Conservation (phyloP, 768 basidiomycete genomes). For the Lentinula sp. region DNA sequence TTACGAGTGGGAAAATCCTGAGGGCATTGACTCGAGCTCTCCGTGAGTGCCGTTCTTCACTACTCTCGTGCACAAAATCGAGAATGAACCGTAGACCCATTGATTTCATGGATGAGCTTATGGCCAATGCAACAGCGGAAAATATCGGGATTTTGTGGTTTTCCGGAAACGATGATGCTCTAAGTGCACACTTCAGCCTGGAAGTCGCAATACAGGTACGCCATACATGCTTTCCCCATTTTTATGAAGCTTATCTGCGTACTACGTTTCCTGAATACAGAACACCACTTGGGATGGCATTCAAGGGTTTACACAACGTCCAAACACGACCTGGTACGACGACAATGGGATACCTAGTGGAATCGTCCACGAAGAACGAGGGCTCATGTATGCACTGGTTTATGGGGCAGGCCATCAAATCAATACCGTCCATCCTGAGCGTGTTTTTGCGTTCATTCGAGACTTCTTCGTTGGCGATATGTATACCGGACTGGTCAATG, state of each 20-base stretch:
- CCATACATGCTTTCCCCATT: constrained; percentile 27
- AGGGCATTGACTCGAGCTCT: background rate
- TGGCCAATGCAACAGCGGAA: constrained; percentile 52
- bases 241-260: constrained; percentile 21
- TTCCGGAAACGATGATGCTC: constrained; percentile 66
- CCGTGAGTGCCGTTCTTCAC: constrained; percentile 8
- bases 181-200: constrained; percentile 56
- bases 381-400: constrained; percentile 24
- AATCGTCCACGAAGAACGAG: constrained; percentile 48
- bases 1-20: background rate
- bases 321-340: constrained; percentile 41
- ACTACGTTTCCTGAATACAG: constrained; percentile 19
- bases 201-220: constrained; percentile 59
- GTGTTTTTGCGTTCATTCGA: constrained; percentile 1
- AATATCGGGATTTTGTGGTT: constrained; percentile 50
- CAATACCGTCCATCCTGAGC: constrained; percentile 9
- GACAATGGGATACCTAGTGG: constrained; percentile 38
- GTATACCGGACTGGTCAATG: background rate
- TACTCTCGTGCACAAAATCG: background rate
- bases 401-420: constrained; percentile 14
- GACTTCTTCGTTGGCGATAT: background rate
- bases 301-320: constrained; percentile 44
- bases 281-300: constrained; percentile 52
- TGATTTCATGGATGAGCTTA: constrained; percentile 59
- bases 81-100: constrained; percentile 38